Evolutionary conservation across 1,139 yeast genomes (phyloP).

Genomic region (Geotrichum europaeum): DNA sequence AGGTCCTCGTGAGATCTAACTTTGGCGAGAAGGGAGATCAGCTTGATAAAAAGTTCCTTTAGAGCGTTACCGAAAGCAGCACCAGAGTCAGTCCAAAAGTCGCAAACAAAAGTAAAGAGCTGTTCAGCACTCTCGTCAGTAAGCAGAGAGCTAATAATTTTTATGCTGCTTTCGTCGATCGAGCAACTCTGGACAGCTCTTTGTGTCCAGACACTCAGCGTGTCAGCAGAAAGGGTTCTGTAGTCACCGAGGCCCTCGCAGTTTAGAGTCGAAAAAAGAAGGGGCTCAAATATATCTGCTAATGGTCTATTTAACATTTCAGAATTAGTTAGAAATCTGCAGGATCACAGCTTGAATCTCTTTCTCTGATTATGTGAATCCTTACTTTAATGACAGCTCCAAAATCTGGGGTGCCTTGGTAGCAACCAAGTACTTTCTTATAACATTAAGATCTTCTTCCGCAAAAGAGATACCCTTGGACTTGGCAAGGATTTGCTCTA

Average conservation of each 20-base stretch:
- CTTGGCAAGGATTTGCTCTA: neutral
- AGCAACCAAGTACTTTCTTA: slow-evolving; percentile 19
- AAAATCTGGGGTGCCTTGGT: slow-evolving; percentile 17
- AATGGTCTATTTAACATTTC: slow-evolving; percentile 7
- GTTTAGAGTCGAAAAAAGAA: slow-evolving; percentile 22
- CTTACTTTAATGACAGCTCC: slow-evolving; percentile 12
- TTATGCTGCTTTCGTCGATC: slow-evolving; percentile 7
- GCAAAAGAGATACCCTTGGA: slow-evolving; percentile 3
- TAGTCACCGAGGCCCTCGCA: slow-evolving; percentile 33
- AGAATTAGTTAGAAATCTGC: slow-evolving; percentile 3
- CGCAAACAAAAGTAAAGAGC: slow-evolving; percentile 53
- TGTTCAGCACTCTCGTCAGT: slow-evolving; percentile 32
- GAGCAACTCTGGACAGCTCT: slow-evolving; percentile 41
- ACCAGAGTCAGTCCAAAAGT: slow-evolving; percentile 65
- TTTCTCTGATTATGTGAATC: neutral
- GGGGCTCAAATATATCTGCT: slow-evolving; percentile 13
- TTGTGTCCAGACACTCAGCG: slow-evolving; percentile 58
- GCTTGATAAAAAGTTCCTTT: slow-evolving; percentile 50
- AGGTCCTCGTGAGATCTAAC: slow-evolving; percentile 17
- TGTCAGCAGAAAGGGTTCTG: slow-evolving; percentile 49
- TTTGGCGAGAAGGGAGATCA: slow-evolving; percentile 38
- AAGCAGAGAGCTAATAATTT: slow-evolving; percentile 21
- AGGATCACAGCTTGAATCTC: neutral
- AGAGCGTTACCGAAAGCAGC: slow-evolving; percentile 66
- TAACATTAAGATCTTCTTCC: slow-evolving; percentile 14